phyloP scores from a whole-genome alignment of 208 protist genomes.

The Trypanosoma theileri region DNA sequence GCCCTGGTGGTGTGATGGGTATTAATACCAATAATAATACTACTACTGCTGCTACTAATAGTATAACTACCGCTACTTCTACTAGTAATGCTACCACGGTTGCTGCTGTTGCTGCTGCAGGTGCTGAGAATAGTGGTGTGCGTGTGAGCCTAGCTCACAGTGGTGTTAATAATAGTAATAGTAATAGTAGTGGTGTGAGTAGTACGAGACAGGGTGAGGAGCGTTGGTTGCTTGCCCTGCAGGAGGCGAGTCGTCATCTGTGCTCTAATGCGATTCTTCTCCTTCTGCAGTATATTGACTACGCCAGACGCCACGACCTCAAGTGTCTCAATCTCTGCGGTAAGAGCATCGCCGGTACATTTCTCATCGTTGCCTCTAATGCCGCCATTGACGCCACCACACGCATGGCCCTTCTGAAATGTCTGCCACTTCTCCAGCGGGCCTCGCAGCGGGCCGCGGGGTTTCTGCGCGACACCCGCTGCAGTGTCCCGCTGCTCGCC shows the following conservation, averaged over 20 bases:
- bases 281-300: conserved; percentile 40
- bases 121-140: conserved; percentile 8
- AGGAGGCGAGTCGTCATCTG: conserved; percentile 49
- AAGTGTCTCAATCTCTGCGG: conserved; percentile 47
- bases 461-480: conserved; percentile 51
- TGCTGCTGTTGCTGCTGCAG: background rate
- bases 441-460: conserved; percentile 43
- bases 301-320: conserved; percentile 15
- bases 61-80: background rate
- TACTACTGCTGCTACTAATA: no score
- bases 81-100: no score
- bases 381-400: conserved; percentile 9
- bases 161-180: background rate
- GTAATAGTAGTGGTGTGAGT: background rate
- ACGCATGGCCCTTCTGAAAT: conserved; percentile 40
- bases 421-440: conserved; percentile 46
- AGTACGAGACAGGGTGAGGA: conserved; percentile 13
- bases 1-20: background rate
- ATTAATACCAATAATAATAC: background rate
- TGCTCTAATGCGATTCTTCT: conserved; percentile 51
- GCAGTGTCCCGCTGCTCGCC: conserved; percentile 44
- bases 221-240: conserved; percentile 30
- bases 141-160: background rate
- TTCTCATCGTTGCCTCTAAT: conserved; percentile 53
- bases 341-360: conserved; percentile 49